Conservation (phyloP, 257 asterid species). For the Nyctanthes arbortristis region DNA sequence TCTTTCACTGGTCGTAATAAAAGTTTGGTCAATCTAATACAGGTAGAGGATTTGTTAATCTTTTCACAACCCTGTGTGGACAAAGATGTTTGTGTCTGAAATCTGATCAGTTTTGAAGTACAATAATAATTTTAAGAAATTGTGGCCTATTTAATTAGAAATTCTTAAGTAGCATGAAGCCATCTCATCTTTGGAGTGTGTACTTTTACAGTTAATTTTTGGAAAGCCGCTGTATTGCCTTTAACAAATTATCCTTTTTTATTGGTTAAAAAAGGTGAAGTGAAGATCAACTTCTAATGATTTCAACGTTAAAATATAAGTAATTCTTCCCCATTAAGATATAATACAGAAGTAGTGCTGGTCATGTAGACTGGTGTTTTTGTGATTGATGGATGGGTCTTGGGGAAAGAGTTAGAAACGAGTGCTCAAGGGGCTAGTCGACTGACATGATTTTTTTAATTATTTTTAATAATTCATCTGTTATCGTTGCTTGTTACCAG, state of each 20-base stretch:
- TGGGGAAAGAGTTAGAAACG: too few relatives aligned
- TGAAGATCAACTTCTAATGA: slow-evolving; percentile 12
- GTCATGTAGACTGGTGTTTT: too few relatives aligned
- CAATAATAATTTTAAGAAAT: neutral
- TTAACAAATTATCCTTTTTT: neutral
- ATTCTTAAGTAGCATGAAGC: neutral
- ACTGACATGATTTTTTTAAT: neutral
- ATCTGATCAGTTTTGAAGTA: neutral
- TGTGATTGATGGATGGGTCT: too few relatives aligned
- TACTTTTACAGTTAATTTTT: neutral
- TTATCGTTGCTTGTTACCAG: neutral
- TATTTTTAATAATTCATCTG: neutral
- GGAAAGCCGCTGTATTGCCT: neutral
- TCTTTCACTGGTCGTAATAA: slow-evolving; percentile 57
- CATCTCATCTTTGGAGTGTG: neutral
- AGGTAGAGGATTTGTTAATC: slow-evolving; percentile 44
- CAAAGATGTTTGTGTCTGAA: slow-evolving; percentile 4
- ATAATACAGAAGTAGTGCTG: too few relatives aligned
- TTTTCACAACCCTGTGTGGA: slow-evolving; percentile 13
- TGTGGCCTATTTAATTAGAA: neutral
- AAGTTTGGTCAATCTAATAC: slow-evolving; percentile 72
- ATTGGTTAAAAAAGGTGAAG: slow-evolving; percentile 4
- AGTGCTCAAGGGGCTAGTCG: too few relatives aligned
- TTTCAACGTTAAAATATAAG: neutral
- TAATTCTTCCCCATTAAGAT: neutral